phyloP scores from a whole-genome alignment of 352 stramenopile species.

The Peronospora belbahrii region DNA sequence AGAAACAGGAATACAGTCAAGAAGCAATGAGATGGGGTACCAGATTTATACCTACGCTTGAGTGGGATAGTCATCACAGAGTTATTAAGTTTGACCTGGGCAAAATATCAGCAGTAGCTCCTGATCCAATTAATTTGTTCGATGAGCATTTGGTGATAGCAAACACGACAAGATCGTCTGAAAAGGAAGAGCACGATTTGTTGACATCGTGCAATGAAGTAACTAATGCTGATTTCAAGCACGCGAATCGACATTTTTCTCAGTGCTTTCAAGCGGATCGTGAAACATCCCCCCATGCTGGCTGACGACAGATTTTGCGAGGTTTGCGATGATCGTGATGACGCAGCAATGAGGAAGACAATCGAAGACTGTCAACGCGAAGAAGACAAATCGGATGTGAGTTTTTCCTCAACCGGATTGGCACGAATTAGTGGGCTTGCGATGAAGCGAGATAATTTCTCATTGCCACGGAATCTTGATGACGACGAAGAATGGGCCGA shows the following conservation, averaged over 20 bases:
- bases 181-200: neutral
- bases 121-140: constrained; percentile 7
- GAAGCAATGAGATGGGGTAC: constrained; percentile 35
- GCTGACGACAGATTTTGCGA: constrained; percentile 2
- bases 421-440: neutral
- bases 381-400: constrained; percentile 16
- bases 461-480: neutral
- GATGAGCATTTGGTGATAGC: neutral
- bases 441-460: neutral
- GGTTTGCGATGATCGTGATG: constrained; percentile 3
- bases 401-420: constrained; percentile 10
- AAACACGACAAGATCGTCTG: neutral
- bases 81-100: constrained; percentile 38
- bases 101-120: constrained; percentile 29
- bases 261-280: neutral
- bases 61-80: constrained; percentile 28
- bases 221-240: neutral
- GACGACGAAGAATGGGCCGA: constrained; percentile 16
- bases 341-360: constrained; percentile 1
- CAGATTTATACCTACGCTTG: constrained; percentile 33
- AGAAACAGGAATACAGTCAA: constrained; percentile 40
- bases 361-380: constrained; percentile 7
- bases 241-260: neutral
- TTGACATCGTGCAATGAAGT: neutral
- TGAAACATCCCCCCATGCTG: constrained; percentile 2